Evolutionary conservation across 2,329 filamentous ascomycete genomes (phyloP), one percentile per base, ranked within the genome.

Genomic region (Colletotrichum truncatum): DNA sequence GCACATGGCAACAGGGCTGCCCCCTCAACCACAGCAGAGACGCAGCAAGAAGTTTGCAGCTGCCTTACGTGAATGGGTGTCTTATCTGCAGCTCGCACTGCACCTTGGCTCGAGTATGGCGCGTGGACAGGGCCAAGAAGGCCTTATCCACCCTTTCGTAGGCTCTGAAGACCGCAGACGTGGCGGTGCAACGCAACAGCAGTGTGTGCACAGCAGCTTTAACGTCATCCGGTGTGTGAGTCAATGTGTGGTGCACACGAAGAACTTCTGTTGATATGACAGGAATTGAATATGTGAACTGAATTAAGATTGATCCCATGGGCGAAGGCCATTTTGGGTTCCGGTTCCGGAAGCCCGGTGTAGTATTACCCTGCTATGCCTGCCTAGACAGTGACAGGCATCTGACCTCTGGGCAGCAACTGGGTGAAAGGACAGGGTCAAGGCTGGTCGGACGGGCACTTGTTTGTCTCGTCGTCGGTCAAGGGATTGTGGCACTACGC

Each of bases 1-100:
- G 48, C 61, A 39, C 46, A 48, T 54, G 48, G 55, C 48, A 32
- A 36, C 28, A 39, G 32, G 45, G 38, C 36, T n/a, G 6, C n/a
- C 25, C 11, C 36, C 23, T 14, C 36, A 38, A 45, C 28, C 55
- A 48, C 32, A 14, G 25, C 30, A 64, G 61, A 48, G 61, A 48
- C 48, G 56, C 55, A 54, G 25, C 18, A 48, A 48, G 46, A 34
- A 53, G 61, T 48, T 54, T 54, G 61, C 61, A 61, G 55, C 56
- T 49, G 55, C 61, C 61, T 56, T 61, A 61, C 61, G 61, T 61
- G 48, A 32, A 54, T 48, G 55, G n/a, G n/a, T 61, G 61, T 64
- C 61, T 64, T 41, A 64, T 54, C 61, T 54, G 61, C 56, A 61
- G 56, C 56, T 61, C 25, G 30, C 41, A 45, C 46, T 23, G 48